A percentile compares a stretch with the other conserved stretches of the same genome.
These are phyloP conservation scores for Rhynchosporium graminicola DNA, from an alignment of 2,329 filamentous ascomycete species.

Conservation along the genomic window DNA sequence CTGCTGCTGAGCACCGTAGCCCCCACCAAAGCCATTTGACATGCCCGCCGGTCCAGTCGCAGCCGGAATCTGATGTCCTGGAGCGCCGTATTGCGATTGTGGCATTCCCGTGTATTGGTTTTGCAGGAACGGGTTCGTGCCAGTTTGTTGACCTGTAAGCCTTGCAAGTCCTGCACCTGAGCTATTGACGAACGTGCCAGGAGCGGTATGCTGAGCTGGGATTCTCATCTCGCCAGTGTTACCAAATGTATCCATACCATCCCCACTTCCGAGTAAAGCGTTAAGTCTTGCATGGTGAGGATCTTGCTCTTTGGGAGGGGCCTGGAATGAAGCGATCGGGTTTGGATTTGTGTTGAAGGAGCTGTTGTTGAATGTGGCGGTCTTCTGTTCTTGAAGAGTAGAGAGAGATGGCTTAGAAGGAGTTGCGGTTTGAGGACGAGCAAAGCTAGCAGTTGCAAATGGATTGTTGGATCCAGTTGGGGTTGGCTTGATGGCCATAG, in stretches of 20 bases:
- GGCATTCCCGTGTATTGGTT: conserved; percentile 82
- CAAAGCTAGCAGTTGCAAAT: conserved; percentile 72
- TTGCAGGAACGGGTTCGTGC: conserved; percentile 86
- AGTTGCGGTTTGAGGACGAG: conserved; percentile 56
- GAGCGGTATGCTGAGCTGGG: conserved; percentile 92
- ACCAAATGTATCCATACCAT: conserved; percentile 95
- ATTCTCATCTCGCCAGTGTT: conserved; percentile 97
- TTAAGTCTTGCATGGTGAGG: conserved; percentile 79
- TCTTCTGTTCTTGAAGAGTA: conserved; percentile 81
- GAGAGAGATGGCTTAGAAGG: conserved; percentile 70
- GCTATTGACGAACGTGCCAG: conserved; percentile 94
- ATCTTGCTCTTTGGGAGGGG: conserved; percentile 54
- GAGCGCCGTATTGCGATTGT: conserved; percentile 51
- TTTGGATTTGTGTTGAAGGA: conserved; percentile 50
- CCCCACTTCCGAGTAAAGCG: conserved; percentile 78
- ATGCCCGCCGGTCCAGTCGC: conserved; percentile 58
- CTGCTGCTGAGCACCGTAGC: conserved; percentile 41
- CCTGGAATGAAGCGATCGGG: conserved; percentile 51
- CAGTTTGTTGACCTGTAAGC: conserved; percentile 59
- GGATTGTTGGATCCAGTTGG: conserved; percentile 98
- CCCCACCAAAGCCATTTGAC: conserved; percentile 49
- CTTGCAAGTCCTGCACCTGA: conserved; percentile 78
- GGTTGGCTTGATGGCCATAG: conserved; percentile 72
- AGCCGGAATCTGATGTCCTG: conserved; percentile 50
- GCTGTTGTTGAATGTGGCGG: conserved; percentile 51